Evolutionary conservation across 208 protist genomes (phyloP).

Genomic region (Phytomonas sp.): DNA sequence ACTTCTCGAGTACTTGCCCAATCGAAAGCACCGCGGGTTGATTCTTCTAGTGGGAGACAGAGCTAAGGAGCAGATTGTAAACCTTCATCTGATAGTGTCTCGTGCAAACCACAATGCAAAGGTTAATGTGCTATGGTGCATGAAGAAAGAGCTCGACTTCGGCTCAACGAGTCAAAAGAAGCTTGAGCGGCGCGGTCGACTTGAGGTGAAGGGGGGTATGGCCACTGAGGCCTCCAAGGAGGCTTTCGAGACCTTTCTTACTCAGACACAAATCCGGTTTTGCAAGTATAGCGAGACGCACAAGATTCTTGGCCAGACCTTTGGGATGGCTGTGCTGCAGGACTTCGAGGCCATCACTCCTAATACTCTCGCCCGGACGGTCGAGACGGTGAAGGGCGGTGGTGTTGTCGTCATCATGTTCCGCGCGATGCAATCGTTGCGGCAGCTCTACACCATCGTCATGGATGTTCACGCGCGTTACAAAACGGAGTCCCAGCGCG

Average conservation of each 20-base stretch:
- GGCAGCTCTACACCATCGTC: conserved; percentile 97
- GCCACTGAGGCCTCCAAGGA: conserved; percentile 93
- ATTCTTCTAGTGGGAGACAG: conserved; percentile 98
- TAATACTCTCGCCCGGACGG: conserved; percentile 98
- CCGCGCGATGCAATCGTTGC: conserved; percentile 93
- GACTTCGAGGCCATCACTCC: conserved; percentile 99
- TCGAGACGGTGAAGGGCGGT: conserved; percentile 99
- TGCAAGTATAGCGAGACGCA: conserved; percentile 98
- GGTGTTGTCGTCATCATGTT: conserved; percentile 98
- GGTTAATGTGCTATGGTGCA: conserved; percentile 99
- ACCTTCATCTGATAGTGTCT: conserved; percentile 98
- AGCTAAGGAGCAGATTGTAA: conserved; percentile 96
- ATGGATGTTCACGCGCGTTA: conserved; percentile 98
- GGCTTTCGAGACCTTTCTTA: conserved; percentile 97
- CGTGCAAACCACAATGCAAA: conserved; percentile 94
- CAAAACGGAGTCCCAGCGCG: conserved; percentile 73
- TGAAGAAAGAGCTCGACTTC: conserved; percentile 99
- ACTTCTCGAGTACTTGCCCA: conserved; percentile 97
- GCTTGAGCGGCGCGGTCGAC: conserved; percentile 92
- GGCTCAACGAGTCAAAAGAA: conserved; percentile 89
- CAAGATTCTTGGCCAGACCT: conserved; percentile 99
- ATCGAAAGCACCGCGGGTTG: conserved; percentile 92
- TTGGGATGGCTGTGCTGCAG: conserved; percentile 98
- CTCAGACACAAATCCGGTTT: conserved; percentile 98
- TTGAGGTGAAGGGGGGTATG: conserved; percentile 91